A percentile compares a stretch with the other conserved stretches of the same genome.
Evolutionary conservation across 148 eudicot genomes (phyloP).

Genomic region (Amaranthus hypochondriacus): DNA sequence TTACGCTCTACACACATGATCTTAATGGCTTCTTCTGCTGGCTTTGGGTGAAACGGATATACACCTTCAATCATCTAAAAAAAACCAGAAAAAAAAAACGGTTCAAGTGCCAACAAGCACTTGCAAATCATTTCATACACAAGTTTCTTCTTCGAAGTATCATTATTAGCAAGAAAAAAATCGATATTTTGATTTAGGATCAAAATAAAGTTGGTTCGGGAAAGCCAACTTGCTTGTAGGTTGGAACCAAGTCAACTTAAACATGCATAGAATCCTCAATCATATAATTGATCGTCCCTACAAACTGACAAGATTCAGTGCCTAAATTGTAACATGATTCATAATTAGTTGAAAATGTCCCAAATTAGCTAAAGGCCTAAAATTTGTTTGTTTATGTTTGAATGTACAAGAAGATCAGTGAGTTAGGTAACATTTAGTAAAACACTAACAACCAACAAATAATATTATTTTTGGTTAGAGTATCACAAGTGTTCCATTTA

Average conservation of each 20-base stretch:
- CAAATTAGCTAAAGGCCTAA: too few species aligned
- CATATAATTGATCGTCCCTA: not conserved
- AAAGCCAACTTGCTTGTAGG: not conserved
- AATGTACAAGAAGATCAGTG: too few species aligned
- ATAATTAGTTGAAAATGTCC: too few species aligned
- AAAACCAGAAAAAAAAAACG: not conserved
- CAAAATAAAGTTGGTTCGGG: not conserved
- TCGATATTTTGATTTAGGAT: not conserved
- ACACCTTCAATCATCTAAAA: constrained; percentile 85
- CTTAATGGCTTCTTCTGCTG: constrained; percentile 64
- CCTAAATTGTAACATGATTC: too few species aligned
- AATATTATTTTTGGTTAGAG: not conserved
- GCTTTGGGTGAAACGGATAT: constrained; percentile 75
- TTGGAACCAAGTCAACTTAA: not conserved
- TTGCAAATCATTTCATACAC: not conserved
- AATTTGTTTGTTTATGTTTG: too few species aligned
- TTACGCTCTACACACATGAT: constrained; percentile 70
- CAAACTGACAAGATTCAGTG: not conserved
- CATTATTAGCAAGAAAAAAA: not conserved
- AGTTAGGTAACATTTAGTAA: not conserved
- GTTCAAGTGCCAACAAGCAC: constrained; percentile 5
- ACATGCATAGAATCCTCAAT: not conserved
- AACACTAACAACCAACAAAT: not conserved
- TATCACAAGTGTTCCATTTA: not conserved
- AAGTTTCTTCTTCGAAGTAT: not conserved